These are phyloP conservation scores for Aspergillaceae sp. DNA, from an alignment of 2,329 filamentous ascomycete species.

Conservation along the genomic window DNA sequence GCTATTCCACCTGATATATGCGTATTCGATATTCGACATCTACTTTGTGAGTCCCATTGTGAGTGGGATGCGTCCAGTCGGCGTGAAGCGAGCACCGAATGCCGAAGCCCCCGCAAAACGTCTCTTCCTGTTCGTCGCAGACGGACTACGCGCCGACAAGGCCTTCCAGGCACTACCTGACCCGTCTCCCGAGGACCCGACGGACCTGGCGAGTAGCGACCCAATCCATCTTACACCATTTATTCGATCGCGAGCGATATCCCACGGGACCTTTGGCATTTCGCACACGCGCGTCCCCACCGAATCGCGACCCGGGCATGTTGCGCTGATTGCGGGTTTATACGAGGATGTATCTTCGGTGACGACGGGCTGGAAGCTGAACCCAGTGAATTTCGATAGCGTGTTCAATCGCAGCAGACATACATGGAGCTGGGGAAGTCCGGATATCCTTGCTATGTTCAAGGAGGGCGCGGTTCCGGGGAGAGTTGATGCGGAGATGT, in stretches of 20 bases:
- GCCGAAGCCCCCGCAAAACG: constrained; percentile 73
- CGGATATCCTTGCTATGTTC: constrained; percentile 97
- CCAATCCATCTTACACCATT: constrained; percentile 83
- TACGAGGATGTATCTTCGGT: constrained; percentile 98
- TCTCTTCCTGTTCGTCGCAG: constrained; percentile 91
- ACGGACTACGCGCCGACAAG: constrained; percentile 94
- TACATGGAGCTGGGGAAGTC: constrained; percentile 98
- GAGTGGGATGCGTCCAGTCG: constrained; percentile 80
- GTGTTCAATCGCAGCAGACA: constrained; percentile 95
- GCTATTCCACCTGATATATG: constrained; percentile 87
- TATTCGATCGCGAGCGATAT: constrained; percentile 76
- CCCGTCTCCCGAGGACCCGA: constrained; percentile 52
- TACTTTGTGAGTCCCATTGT: constrained; percentile 98
- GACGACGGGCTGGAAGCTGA: constrained; percentile 95
- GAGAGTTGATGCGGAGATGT: constrained; percentile 76
- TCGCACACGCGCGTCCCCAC: constrained; percentile 96
- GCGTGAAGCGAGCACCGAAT: constrained; percentile 52
- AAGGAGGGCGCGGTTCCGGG: constrained; percentile 83
- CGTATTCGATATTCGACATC: constrained; percentile 94
- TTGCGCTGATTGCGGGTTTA: constrained; percentile 88
- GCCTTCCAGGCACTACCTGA: constrained; percentile 90
- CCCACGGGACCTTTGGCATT: constrained; percentile 90
- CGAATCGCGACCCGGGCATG: constrained; percentile 91
- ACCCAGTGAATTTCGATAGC: constrained; percentile 96
- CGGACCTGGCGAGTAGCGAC: constrained; percentile 17